phyloP scores from a whole-genome alignment of 2,329 filamentous ascomycete genomes.

The Chaetothyriales sp. region DNA sequence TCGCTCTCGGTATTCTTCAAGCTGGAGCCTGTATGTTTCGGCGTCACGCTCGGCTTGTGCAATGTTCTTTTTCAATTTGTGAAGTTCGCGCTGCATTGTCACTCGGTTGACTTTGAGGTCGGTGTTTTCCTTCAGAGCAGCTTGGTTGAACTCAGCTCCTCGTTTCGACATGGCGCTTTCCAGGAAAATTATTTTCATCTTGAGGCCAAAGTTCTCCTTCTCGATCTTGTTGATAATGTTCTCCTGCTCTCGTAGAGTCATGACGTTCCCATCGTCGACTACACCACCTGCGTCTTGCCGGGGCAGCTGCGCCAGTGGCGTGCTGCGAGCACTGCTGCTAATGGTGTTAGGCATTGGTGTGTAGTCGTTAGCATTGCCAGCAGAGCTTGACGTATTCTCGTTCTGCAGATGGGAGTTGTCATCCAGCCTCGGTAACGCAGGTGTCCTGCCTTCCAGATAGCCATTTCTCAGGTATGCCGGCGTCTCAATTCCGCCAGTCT shows the following conservation, averaged over 20 bases:
- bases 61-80: conserved; percentile 73
- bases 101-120: conserved; percentile 88
- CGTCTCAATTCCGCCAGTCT: conserved; percentile 46
- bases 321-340: conserved; percentile 73
- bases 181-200: conserved; percentile 92
- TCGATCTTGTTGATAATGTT: conserved; percentile 86
- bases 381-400: conserved; percentile 50
- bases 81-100: conserved; percentile 76
- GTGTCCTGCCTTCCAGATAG: conserved; percentile 57
- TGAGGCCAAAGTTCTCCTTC: conserved; percentile 95
- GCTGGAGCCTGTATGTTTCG: conserved; percentile 67
- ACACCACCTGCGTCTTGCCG: conserved; percentile 51
- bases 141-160: conserved; percentile 79
- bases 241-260: conserved; percentile 88
- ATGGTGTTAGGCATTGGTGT: conserved; percentile 65
- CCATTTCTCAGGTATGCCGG: conserved; percentile 53
- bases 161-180: conserved; percentile 80
- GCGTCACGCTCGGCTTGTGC: conserved; percentile 72
- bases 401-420: conserved; percentile 56
- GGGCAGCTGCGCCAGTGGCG: conserved; percentile 60
- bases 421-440: conserved; percentile 59
- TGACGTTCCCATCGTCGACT: conserved; percentile 72
- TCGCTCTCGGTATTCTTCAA: conserved; percentile 69
- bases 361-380: conserved; percentile 46
- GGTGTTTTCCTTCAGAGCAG: conserved; percentile 84